These are phyloP conservation scores for Hypoxylon rubiginosum DNA, from an alignment of 2,329 filamentous ascomycete species.

Conservation along the genomic window DNA sequence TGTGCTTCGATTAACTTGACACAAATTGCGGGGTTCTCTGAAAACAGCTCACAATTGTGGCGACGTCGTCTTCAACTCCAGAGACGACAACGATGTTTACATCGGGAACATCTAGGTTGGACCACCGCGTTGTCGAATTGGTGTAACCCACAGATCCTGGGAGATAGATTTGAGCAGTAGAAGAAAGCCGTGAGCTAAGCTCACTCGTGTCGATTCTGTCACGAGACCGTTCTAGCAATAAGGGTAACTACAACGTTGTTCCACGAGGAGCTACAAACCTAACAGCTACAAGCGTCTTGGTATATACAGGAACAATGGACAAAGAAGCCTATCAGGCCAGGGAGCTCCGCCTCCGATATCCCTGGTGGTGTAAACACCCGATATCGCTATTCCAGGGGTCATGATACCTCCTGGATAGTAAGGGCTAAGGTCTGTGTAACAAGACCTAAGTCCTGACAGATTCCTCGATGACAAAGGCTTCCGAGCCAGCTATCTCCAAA, in stretches of 20 bases:
- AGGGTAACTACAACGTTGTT: too few species aligned
- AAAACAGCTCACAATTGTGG: slow-evolving; percentile 57
- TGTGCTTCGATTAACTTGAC: slow-evolving; percentile 6
- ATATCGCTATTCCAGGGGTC: too few species aligned
- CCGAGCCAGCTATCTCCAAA: slow-evolving; percentile 24
- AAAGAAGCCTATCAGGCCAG: too few species aligned
- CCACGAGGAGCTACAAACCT: too few species aligned
- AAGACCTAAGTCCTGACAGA: too few species aligned
- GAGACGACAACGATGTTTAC: slow-evolving; percentile 63
- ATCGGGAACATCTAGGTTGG: slow-evolving; percentile 57
- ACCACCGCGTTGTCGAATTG: slow-evolving; percentile 60
- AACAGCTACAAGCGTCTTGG: too few species aligned
- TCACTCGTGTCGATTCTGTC: slow-evolving; percentile 41
- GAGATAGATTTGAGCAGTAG: slow-evolving; percentile 57
- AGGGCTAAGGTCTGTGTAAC: too few species aligned
- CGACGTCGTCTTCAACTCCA: slow-evolving; percentile 63
- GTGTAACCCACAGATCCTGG: slow-evolving; percentile 58
- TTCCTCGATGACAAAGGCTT: slow-evolving; percentile 37
- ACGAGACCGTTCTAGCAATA: too few species aligned
- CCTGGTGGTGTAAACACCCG: too few species aligned
- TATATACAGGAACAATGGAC: too few species aligned
- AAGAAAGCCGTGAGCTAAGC: slow-evolving; percentile 54
- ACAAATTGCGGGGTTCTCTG: not conserved
- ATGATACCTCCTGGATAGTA: too few species aligned
- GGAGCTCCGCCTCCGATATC: too few species aligned